A percentile compares a stretch with the other conserved stretches of the same genome.
Conservation (phyloP, 176 grass and related monocot genomes). For the Hordeum marinum region DNA sequence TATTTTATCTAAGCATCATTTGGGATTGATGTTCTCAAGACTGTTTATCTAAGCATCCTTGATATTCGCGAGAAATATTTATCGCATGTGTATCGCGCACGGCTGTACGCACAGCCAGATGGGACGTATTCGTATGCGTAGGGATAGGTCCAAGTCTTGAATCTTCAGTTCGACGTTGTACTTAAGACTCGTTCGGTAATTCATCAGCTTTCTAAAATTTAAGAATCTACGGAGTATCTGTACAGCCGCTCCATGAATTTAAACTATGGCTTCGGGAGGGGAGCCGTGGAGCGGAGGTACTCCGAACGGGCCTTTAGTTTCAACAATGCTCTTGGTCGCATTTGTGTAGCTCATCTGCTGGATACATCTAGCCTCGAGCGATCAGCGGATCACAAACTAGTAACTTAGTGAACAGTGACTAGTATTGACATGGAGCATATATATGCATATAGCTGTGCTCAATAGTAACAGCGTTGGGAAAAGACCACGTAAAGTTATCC, state of each 20-base stretch:
- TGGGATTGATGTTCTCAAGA: not conserved
- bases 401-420: too few relatives aligned
- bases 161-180: not conserved
- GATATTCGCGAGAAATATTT: not conserved
- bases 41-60: not conserved
- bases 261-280: too few relatives aligned
- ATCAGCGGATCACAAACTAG: not conserved
- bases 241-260: too few relatives aligned
- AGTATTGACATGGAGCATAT: too few relatives aligned
- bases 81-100: not conserved
- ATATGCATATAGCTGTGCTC: too few relatives aligned
- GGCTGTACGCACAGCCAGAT: not conserved
- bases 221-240: too few relatives aligned
- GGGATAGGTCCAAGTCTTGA: not conserved
- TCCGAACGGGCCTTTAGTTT: too few relatives aligned
- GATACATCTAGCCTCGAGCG: not conserved
- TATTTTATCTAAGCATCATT: not conserved
- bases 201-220: too few relatives aligned
- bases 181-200: too few relatives aligned
- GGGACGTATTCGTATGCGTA: not conserved
- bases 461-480: too few relatives aligned
- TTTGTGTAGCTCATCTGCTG: not conserved
- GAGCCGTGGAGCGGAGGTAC: too few relatives aligned
- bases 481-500: too few relatives aligned
- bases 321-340: not conserved